Conservation (phyloP, 2,329 filamentous ascomycete species). For the Exophiala oligosperma region DNA sequence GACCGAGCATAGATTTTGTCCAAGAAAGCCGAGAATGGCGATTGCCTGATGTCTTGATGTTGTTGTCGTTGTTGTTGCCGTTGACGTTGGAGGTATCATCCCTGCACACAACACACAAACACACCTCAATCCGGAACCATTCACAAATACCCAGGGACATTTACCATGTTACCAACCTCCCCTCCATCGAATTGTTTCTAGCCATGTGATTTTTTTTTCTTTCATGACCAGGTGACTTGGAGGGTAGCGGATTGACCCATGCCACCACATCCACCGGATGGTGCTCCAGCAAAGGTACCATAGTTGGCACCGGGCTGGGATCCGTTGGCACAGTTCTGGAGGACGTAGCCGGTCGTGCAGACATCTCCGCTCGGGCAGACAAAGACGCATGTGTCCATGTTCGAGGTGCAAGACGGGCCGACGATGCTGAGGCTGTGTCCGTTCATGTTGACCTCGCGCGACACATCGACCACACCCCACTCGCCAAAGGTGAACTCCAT, state of each 20-base stretch:
- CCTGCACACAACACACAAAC: background rate
- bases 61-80: too few relatives aligned
- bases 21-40: too few relatives aligned
- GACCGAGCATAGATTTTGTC: too few relatives aligned
- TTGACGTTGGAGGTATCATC: too few relatives aligned
- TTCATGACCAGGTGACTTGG: conserved; percentile 23
- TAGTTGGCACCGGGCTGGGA: conserved; percentile 28
- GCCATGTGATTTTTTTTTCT: background rate
- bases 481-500: conserved; percentile 29
- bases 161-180: background rate
- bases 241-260: conserved; percentile 28
- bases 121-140: too few relatives aligned
- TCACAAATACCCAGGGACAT: background rate
- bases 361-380: conserved; percentile 20
- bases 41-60: too few relatives aligned
- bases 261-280: conserved; percentile 27
- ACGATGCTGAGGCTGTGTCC: conserved; percentile 28
- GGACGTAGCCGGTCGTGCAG: conserved; percentile 25
- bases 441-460: conserved; percentile 31
- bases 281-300: conserved; percentile 24
- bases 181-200: background rate
- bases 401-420: conserved; percentile 23
- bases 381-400: conserved; percentile 32
- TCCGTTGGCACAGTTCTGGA: conserved; percentile 29
- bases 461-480: conserved; percentile 28